Base-by-base conservation (phyloP, 148 eudicot species). In the Vaccinium macrocarpon region DNA sequence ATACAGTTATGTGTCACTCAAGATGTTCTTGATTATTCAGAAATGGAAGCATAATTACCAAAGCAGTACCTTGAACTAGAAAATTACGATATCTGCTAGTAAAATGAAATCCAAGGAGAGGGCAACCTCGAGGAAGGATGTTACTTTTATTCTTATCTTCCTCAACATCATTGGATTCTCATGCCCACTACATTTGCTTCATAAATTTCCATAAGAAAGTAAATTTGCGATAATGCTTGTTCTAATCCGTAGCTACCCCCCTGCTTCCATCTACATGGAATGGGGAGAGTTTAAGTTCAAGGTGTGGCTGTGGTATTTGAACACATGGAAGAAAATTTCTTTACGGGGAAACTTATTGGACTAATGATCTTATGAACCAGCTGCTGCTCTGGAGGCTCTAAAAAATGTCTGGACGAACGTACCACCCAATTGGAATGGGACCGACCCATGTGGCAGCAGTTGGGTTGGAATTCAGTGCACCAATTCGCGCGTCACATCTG, bases 401-500 rank as follows among this genome's bases (percentile, higher is more conserved):
- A 87, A 70, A 76, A 35, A 64, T 50, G 8, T 6, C 3, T 95
- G 92, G 98, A 0, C 83, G 70, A 92, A 91, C 88, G 77, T 74
- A 29, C 97, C 97, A 9, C 93, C 93, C 32, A 89, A 86, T 81
- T 95, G 98, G 96, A 83, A 6, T 32, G 91, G 88, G 19, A 72
- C 84, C 5, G 95, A 93, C 86, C 96, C 98, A 59, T 95, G 97
- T 86, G 91, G 89, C 12, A 50, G 25, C 35, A 80, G 71, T 46
- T 95, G 98, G 98, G 92, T 89, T 49, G 98, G 98, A 81, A 88
- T 95, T 82, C 50, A 1, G 32, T 95, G 98, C 89, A 89, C 8
- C 27, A 82, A 86, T 70, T 81, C 87, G n/a, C 92, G 92, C 8
- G 90, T 95, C 35, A 88, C 90, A 46, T 76, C 94, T 5, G 88